Conservation (phyloP, 164 flowering plant species). For the Piper betle region DNA sequence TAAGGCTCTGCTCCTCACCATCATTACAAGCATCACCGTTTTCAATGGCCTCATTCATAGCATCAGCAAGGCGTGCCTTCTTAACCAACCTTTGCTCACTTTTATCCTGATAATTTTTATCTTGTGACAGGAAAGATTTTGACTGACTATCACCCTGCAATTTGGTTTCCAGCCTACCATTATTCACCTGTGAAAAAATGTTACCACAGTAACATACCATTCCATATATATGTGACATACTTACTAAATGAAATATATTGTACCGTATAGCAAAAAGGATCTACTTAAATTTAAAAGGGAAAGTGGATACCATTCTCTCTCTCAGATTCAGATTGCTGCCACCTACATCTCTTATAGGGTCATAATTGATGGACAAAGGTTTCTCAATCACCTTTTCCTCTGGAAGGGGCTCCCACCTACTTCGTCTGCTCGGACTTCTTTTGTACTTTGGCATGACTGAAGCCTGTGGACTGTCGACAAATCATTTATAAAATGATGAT, state of each 20-base stretch:
- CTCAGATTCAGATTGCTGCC: constrained; percentile 35
- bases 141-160: constrained; percentile 15
- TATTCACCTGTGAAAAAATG: constrained; percentile 32
- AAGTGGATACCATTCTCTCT: constrained; percentile 14
- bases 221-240: neutral
- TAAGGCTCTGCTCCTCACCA: constrained; percentile 75
- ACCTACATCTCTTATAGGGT: constrained; percentile 27
- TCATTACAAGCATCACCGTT: constrained; percentile 76
- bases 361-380: constrained; percentile 21
- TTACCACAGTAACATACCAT: neutral
- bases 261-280: neutral
- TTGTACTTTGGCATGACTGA: constrained; percentile 33
- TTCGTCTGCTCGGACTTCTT: constrained; percentile 76
- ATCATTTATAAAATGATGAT: constrained; percentile 1
- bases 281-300: neutral
- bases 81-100: constrained; percentile 41
- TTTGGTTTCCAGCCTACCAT: constrained; percentile 38
- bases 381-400: constrained; percentile 54
- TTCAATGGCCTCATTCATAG: constrained; percentile 23
- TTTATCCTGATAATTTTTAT: constrained; percentile 27
- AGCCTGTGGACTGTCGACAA: constrained; percentile 21
- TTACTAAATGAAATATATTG: no score
- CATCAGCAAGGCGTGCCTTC: constrained; percentile 55
- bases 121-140: constrained; percentile 27
- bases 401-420: constrained; percentile 94